Percentiles rank a stretch among this genome's conserved stretches.
phyloP scores from a whole-genome alignment of 2,329 filamentous ascomycete species.

The Botryosphaeria dothidea region DNA sequence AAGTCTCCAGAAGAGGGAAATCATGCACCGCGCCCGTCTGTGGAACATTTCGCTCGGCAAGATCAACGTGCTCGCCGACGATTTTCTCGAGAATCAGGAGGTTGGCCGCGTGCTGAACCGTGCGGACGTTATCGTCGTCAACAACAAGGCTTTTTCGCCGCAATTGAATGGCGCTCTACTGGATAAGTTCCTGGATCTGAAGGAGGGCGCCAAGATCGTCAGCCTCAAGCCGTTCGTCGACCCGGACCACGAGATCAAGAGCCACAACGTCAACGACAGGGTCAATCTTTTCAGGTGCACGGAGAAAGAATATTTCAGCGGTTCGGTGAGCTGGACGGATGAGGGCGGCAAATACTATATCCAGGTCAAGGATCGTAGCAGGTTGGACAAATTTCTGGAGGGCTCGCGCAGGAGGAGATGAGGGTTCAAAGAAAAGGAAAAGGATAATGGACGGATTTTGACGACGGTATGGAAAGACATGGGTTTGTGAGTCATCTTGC shows the following conservation, averaged over 20 bases:
- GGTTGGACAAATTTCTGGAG: conserved; percentile 14
- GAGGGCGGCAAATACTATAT: conserved; percentile 74
- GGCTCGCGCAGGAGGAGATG: conserved; percentile 5
- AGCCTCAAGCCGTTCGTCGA: conserved; percentile 90
- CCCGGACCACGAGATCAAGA: conserved; percentile 77
- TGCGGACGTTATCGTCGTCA: conserved; percentile 94
- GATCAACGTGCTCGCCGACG: conserved; percentile 77
- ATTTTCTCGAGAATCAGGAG: conserved; percentile 73
- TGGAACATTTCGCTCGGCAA: conserved; percentile 84
- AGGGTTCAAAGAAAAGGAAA: not conserved
- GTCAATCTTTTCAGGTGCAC: conserved; percentile 45
- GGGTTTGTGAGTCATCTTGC: not conserved
- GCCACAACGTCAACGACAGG: conserved; percentile 71
- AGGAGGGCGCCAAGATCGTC: conserved; percentile 84
- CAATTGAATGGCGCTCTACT: conserved; percentile 82
- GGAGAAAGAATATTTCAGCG: conserved; percentile 68
- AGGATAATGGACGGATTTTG: not conserved
- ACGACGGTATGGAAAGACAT: not conserved
- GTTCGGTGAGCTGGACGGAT: conserved; percentile 86
- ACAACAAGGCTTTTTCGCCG: conserved; percentile 95
- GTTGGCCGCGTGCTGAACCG: conserved; percentile 74
- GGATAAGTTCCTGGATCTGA: conserved; percentile 90
- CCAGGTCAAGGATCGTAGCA: conserved; percentile 18
- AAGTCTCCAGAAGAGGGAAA: conserved; percentile 77
- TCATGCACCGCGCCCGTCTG: conserved; percentile 71